Evolutionary conservation across 345 rosid species (phyloP), one percentile per base, ranked within the genome.

Genomic region (Brassica juncea): DNA sequence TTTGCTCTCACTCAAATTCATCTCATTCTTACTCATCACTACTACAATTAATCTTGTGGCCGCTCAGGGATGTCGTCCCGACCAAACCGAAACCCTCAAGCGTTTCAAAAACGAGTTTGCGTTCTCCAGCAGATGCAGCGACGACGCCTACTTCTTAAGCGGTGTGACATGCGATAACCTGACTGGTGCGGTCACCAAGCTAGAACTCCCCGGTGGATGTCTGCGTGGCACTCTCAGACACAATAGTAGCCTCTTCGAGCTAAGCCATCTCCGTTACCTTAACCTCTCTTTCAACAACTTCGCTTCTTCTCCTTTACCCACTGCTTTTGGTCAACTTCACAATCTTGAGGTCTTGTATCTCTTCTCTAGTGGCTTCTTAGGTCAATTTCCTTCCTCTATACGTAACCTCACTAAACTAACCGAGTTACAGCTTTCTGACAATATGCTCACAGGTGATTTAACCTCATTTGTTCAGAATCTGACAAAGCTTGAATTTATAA

Each of bases 61-160:
- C 30, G 60, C 47, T 71, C 81, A 37, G 2, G 34, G 4, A 4
- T 78, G 81, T 57, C 72, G 61, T 71, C 72, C 76, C 27, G 72
- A 78, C 64, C 81, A 78, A 72, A 78, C 60, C 35, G 35, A 66
- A 30, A 42, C 72, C 0, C 68, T 72, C 14, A 66, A 7, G 12
- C 77, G 67, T 71, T 78, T 78, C 67, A 78, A 39, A 15, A 55
- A 71, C 61, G 81, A 78, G 81, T 78, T 71, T 57, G 52, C 15
- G 0, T 70, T 71, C 35, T 78, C 81, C 49, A 71, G 14, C 34
- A 19, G 8, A 14, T 78, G 77, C 68, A 71, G 30, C 10, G 64
- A 78, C 28, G 72, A 78, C 7, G 1, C 52, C 52, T 4, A 57
- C 52, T 69, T 58, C 64, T 47, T 74, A 42, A 0, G 37, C 14